Evolutionary conservation across 331 rosid species (phyloP).

Genomic region (Acacia pycnantha): DNA sequence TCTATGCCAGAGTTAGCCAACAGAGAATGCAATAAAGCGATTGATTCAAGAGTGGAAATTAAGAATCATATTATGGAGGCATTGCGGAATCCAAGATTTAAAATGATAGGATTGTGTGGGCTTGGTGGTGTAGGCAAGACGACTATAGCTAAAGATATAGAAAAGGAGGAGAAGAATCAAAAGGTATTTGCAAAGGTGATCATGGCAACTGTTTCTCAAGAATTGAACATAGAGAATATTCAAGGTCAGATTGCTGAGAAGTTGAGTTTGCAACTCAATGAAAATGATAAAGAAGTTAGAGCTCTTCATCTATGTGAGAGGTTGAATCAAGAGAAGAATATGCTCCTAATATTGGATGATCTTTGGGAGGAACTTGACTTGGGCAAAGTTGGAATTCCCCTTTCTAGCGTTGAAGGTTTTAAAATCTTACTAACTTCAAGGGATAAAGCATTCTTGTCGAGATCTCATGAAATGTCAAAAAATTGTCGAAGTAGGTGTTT

Average conservation of each 20-base stretch:
- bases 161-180: neutral
- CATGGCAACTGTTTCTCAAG: neutral
- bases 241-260: slow-evolving; percentile 31
- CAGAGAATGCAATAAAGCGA: neutral
- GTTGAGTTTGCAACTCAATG: slow-evolving; percentile 10
- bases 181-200: neutral
- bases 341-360: slow-evolving; percentile 26
- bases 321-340: neutral
- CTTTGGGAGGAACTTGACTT: neutral
- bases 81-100: neutral
- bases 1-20: no score
- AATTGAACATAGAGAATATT: neutral
- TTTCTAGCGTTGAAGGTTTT: no score
- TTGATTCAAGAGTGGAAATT: neutral
- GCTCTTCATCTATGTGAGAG: neutral
- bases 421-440: no score
- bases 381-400: no score
- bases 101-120: slow-evolving; percentile 27
- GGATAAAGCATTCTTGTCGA: neutral
- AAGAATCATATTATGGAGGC: neutral
- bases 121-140: slow-evolving; percentile 37
- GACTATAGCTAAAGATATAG: slow-evolving; percentile 15
- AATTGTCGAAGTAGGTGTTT: neutral
- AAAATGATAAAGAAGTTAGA: neutral
- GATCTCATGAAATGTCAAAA: neutral